These are phyloP conservation scores for Claviceps capensis DNA, from an alignment of 2,329 filamentous ascomycete genomes.

Conservation along the genomic window DNA sequence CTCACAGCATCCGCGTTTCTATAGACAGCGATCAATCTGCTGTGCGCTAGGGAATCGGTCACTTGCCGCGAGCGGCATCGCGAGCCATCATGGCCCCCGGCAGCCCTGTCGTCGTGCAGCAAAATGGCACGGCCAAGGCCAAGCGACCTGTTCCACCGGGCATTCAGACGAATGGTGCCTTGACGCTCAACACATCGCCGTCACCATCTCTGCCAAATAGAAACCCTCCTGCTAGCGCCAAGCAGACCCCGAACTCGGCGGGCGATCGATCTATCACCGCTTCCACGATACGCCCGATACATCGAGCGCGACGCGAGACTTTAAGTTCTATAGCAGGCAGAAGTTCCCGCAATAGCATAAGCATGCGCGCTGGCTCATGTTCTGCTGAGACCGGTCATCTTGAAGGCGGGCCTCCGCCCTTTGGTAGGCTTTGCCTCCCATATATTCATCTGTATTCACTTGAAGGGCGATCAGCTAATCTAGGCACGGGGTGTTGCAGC, in stretches of 20 bases:
- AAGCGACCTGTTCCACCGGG: conserved; percentile 55
- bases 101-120: conserved; percentile 30
- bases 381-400: conserved; percentile 27
- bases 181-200: conserved; percentile 44
- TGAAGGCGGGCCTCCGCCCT: conserved; percentile 34
- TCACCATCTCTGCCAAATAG: conserved; percentile 44
- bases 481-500: conserved; percentile 31
- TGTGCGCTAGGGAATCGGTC: conserved; percentile 2
- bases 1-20: background rate
- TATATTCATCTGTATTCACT: background rate
- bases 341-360: conserved; percentile 36
- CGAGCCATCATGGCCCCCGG: conserved; percentile 39
- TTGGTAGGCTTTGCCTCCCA: conserved; percentile 25
- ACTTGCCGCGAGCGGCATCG: conserved; percentile 4
- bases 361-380: conserved; percentile 34
- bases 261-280: conserved; percentile 24
- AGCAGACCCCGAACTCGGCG: conserved; percentile 22
- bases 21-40: background rate
- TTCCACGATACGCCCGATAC: conserved; percentile 34
- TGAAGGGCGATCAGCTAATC: conserved; percentile 1
- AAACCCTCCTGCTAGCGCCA: conserved; percentile 33
- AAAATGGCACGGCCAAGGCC: conserved; percentile 39
- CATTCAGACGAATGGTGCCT: conserved; percentile 51
- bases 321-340: conserved; percentile 29
- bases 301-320: conserved; percentile 45